phyloP scores from a whole-genome alignment of 2,329 filamentous ascomycete species.

The Ophioceras dolichostomum region DNA sequence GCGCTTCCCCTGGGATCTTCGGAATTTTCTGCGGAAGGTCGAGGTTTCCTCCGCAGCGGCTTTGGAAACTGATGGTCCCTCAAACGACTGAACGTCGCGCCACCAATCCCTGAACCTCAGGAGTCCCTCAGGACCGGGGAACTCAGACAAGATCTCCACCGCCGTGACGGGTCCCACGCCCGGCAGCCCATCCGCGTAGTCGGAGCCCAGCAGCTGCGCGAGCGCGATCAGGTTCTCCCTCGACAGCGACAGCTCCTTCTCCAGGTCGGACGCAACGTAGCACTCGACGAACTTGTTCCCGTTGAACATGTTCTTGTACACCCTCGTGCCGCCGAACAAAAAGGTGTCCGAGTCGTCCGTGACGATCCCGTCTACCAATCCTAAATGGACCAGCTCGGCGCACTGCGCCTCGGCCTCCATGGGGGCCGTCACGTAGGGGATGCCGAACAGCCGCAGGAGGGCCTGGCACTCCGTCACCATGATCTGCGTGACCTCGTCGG shows the following conservation, averaged over 20 bases:
- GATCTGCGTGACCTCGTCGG: slow-evolving; percentile 90
- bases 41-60: slow-evolving; percentile 47
- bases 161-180: slow-evolving; percentile 92
- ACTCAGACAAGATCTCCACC: slow-evolving; percentile 87
- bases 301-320: slow-evolving; percentile 99
- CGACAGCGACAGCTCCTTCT: slow-evolving; percentile 78
- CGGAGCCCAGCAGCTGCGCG: slow-evolving; percentile 81
- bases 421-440: slow-evolving; percentile 92
- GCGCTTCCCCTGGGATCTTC: slow-evolving; percentile 65
- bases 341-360: slow-evolving; percentile 97
- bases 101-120: slow-evolving; percentile 82
- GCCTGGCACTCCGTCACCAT: slow-evolving; percentile 96
- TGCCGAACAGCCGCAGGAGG: slow-evolving; percentile 76
- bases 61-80: slow-evolving; percentile 7
- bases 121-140: slow-evolving; percentile 50
- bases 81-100: slow-evolving; percentile 58
- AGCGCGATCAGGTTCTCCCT: slow-evolving; percentile 81
- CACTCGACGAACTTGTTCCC: slow-evolving; percentile 96
- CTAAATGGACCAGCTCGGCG: slow-evolving; percentile 74
- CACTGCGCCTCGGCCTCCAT: slow-evolving; percentile 99
- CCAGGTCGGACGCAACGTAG: slow-evolving; percentile 72
- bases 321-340: slow-evolving; percentile 85
- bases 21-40: slow-evolving; percentile 75
- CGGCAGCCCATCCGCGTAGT: slow-evolving; percentile 87
- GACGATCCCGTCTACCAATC: slow-evolving; percentile 91